Base-by-base conservation (phyloP, 2,329 filamentous ascomycete species). In the Pseudogymnoascus sp. region DNA sequence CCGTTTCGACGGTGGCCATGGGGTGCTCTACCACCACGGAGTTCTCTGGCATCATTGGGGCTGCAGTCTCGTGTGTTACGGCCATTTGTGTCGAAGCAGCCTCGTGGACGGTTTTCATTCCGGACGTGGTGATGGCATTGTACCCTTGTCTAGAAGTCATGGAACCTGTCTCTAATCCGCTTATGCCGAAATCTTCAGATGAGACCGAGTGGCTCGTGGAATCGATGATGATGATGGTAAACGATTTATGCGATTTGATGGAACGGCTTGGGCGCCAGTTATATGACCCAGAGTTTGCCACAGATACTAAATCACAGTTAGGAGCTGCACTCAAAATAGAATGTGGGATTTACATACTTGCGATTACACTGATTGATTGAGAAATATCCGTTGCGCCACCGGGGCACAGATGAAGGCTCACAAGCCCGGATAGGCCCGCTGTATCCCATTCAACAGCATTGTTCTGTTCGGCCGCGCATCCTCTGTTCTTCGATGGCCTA, bases 171-270 rank as follows among this genome's bases (percentile, higher is more conserved):
- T 9, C 45, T 31, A 52, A 16, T n/a, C 45, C 45, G 23, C 45
- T 52, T 31, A 52, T 52, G 25, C 25, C 25, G n/a, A 52, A 52
- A 28, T 52, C 25, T 31, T 52, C 45, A 9, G 45, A 52, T 8
- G 45, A 52, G 14, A 52, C 45, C 25, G 45, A 52, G n/a, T 52
- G 45, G 45, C 45, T 52, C 1, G 45, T 16, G 45, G 45, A 52
- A 52, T 52, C 45, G 45, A 52, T 31, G 45, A 52, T 52, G 45
- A 52, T 52, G 14, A 52, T 31, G 45, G 45, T 52, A 52, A 52
- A 52, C 4, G 45, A 52, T 16, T 31, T 28, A 12, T 52, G 45
- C 23, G 45, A 52, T 52, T 52, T 52, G 25, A 18, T 52, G 45
- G 45, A 52, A 31, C 45, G 45, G 23, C 45, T 52, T 31, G 45